These are phyloP conservation scores for Neofusicoccum umdonicola DNA, from an alignment of 2,329 filamentous ascomycete species.

Conservation along the genomic window DNA sequence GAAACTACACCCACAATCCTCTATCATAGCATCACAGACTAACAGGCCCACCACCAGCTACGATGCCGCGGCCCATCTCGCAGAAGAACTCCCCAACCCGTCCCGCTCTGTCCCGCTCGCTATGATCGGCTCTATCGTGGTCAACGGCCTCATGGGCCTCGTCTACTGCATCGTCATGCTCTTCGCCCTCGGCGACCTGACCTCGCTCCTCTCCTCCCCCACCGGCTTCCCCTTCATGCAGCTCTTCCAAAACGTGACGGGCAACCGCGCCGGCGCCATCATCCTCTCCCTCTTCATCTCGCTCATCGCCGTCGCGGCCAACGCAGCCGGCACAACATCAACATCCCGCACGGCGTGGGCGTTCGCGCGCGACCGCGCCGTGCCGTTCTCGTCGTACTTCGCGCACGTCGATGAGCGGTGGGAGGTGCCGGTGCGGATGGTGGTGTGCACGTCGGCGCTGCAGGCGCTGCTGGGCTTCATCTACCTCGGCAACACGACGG, in stretches of 20 bases:
- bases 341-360: conserved; percentile 42
- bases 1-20: neutral
- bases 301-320: conserved; percentile 29
- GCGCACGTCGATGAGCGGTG: conserved; percentile 30
- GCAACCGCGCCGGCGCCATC: conserved; percentile 26
- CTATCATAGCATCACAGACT: neutral
- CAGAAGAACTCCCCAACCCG: conserved; percentile 31
- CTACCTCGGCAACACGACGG: conserved; percentile 44
- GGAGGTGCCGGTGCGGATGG: conserved; percentile 36
- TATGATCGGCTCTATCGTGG: conserved; percentile 33
- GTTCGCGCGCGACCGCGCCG: conserved; percentile 38
- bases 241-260: conserved; percentile 35
- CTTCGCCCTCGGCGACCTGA: conserved; percentile 43
- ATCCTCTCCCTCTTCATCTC: conserved; percentile 30
- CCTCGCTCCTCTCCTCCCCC: conserved; percentile 38
- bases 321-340: conserved; percentile 33
- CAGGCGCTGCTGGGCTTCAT: conserved; percentile 34
- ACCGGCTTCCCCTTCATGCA: conserved; percentile 48
- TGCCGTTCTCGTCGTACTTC: conserved; percentile 40
- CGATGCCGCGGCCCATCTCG: conserved; percentile 44
- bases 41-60: conserved; percentile 29
- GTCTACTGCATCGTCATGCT: conserved; percentile 44
- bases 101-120: conserved; percentile 31
- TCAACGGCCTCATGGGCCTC: conserved; percentile 49
- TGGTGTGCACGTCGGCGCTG: conserved; percentile 31